Conservation (phyloP, 2,329 filamentous ascomycete genomes). For the Aspergillus brunneoviolaceus region DNA sequence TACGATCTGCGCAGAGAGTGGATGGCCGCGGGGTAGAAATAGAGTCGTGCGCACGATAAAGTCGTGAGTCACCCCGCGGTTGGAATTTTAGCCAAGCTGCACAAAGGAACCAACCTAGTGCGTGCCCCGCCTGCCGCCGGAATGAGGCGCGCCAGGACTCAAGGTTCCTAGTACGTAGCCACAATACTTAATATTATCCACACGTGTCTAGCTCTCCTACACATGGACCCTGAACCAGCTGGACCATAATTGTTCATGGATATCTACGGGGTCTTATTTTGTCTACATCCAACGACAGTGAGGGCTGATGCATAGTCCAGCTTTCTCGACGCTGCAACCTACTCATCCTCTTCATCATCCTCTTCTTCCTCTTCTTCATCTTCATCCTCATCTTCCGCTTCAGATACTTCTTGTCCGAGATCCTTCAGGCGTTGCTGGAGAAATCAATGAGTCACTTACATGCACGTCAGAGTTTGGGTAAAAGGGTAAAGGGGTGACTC, state of each 20-base stretch:
- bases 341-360: slow-evolving; percentile 24
- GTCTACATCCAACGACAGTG: background rate
- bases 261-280: background rate
- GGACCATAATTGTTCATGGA: background rate
- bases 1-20: slow-evolving; percentile 18
- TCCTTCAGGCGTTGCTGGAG: slow-evolving; percentile 58
- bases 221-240: background rate
- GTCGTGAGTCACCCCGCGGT: slow-evolving; percentile 19
- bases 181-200: no score
- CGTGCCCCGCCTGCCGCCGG: slow-evolving; percentile 3
- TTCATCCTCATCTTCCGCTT: slow-evolving; percentile 68
- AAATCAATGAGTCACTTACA: slow-evolving; percentile 6
- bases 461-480: background rate
- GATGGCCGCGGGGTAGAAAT: slow-evolving; percentile 27
- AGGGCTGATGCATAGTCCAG: background rate
- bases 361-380: slow-evolving; percentile 57
- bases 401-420: slow-evolving; percentile 70
- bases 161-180: background rate
- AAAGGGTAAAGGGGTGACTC: slow-evolving; percentile 26
- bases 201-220: background rate
- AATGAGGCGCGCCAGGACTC: background rate
- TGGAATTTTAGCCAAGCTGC: slow-evolving; percentile 13
- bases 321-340: slow-evolving; percentile 23
- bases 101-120: background rate
- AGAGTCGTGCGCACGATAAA: slow-evolving; percentile 16